A percentile compares a stretch with the other conserved stretches of the same genome.
These are phyloP conservation scores for Lodderomyces orthopsilosis DNA, from an alignment of 1,139 yeast species.

Conservation along the genomic window DNA sequence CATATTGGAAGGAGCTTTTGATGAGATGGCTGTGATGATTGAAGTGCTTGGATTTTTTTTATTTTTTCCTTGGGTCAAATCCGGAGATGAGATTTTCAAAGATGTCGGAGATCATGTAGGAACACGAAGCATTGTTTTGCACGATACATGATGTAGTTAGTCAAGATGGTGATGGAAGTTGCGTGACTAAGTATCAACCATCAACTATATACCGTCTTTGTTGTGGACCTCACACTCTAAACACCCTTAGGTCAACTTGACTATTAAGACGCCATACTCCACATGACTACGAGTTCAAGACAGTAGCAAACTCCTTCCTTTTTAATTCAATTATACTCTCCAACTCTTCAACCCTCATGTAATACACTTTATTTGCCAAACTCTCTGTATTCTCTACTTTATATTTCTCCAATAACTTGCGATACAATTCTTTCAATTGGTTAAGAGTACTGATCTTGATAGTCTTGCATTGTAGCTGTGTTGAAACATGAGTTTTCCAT, in stretches of 20 bases:
- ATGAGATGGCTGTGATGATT: neutral
- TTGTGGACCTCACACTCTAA: too few relatives aligned
- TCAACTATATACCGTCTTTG: too few relatives aligned
- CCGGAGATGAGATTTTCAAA: neutral
- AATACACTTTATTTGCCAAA: constrained; percentile 21
- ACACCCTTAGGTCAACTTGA: too few relatives aligned
- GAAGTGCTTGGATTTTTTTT: neutral
- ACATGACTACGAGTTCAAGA: constrained; percentile 3
- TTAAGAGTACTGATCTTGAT: constrained; percentile 14
- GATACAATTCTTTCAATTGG: constrained; percentile 18
- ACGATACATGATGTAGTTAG: too few relatives aligned
- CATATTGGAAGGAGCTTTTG: constrained; percentile 16
- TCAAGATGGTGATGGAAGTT: too few relatives aligned
- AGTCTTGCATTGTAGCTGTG: constrained; percentile 13
- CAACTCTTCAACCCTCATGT: constrained; percentile 17
- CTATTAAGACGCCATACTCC: too few relatives aligned
- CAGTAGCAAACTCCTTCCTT: constrained; percentile 13
- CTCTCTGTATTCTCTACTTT: constrained; percentile 19
- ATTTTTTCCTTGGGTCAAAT: neutral
- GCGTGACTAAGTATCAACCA: too few relatives aligned
- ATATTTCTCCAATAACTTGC: constrained; percentile 13
- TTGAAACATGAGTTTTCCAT: constrained; percentile 18
- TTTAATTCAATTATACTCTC: constrained; percentile 13
- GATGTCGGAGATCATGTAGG: too few relatives aligned
- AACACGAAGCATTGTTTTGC: too few relatives aligned